Conservation (phyloP, 2,329 filamentous ascomycete species). For the Pezicula radicicola region DNA sequence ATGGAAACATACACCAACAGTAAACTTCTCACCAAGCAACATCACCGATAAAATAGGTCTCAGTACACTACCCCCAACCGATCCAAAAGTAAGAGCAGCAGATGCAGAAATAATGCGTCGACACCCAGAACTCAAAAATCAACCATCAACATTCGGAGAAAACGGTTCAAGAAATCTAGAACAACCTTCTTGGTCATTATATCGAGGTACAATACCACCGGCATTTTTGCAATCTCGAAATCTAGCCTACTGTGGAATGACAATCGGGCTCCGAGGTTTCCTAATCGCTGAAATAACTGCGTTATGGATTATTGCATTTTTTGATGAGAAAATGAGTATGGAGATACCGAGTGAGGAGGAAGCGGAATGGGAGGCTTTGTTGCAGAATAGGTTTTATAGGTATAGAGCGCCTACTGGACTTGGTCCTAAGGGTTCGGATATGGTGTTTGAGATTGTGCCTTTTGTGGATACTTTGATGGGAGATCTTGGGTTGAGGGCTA, state of each 20-base stretch:
- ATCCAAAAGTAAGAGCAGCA: constrained; percentile 43
- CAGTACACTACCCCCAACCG: neutral
- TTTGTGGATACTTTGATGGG: constrained; percentile 65
- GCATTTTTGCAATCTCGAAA: constrained; percentile 35
- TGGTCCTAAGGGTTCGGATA: constrained; percentile 59
- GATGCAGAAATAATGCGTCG: constrained; percentile 49
- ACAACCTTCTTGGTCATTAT: constrained; percentile 33
- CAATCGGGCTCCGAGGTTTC: constrained; percentile 39
- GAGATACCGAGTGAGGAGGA: constrained; percentile 16
- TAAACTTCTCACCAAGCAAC: constrained; percentile 39
- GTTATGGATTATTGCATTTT: constrained; percentile 62
- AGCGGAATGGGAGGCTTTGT: constrained; percentile 50
- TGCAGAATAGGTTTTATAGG: constrained; percentile 65
- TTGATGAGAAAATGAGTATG: constrained; percentile 46
- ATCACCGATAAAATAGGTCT: constrained; percentile 3
- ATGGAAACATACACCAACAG: constrained; percentile 49
- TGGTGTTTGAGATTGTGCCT: constrained; percentile 73
- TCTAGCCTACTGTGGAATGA: constrained; percentile 40
- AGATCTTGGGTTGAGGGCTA: constrained; percentile 58
- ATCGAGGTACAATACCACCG: constrained; percentile 42
- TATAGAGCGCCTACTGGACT: constrained; percentile 66
- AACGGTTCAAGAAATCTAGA: neutral
- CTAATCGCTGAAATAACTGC: constrained; percentile 43
- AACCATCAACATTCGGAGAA: constrained; percentile 43
- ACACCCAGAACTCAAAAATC: constrained; percentile 50